Evolutionary conservation across 2,329 filamentous ascomycete species (phyloP), one percentile per base, ranked within the genome.

Genomic region (Xylariaceae sp.): DNA sequence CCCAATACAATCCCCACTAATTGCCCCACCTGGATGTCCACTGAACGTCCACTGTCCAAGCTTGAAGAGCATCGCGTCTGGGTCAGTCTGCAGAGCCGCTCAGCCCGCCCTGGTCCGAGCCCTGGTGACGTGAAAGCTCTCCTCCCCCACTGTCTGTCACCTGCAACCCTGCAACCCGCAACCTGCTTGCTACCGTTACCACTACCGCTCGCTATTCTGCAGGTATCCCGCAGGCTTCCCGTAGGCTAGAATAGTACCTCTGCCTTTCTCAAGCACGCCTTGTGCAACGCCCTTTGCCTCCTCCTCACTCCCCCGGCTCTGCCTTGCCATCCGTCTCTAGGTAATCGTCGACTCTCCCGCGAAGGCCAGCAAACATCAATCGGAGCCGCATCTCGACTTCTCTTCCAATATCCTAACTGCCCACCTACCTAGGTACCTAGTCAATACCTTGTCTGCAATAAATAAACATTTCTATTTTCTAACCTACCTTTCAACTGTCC

Each of bases 41-140:
- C 23, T 30, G 23, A 30, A 30, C 5, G 23, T 5, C 4, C 23
- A 30, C 23, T 30, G 23, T 1, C 23, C 23, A 30, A 23, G 23
- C 23, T 30, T 30, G 23, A 30, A 30, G 23, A 30, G 23, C 23
- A 30, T 30, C 23, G 23, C 23, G 23, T 30, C 23, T 30, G 23
- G 23, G 23, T 4, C 23, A 30, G 5, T 30, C 23, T 30, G 23
- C 23, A 30, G 23, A 30, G 23, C 23, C 23, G 23, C 23, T 30
- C 23, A 30, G 23, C 23, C 23, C 13, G 67, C 67, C 17, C 47
- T 49, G 17, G 47, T 18, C 17, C 17, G 47, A 30, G 23, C 23
- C 23, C 23, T 30, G 23, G 15, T 49, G 47, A 49, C 42, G 42
- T 45, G 42, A 45, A 45, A 23, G 47, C 15, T 49, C 8, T 49